phyloP scores from a whole-genome alignment of 2,329 filamentous ascomycete genomes.

The Fusarium humuli region DNA sequence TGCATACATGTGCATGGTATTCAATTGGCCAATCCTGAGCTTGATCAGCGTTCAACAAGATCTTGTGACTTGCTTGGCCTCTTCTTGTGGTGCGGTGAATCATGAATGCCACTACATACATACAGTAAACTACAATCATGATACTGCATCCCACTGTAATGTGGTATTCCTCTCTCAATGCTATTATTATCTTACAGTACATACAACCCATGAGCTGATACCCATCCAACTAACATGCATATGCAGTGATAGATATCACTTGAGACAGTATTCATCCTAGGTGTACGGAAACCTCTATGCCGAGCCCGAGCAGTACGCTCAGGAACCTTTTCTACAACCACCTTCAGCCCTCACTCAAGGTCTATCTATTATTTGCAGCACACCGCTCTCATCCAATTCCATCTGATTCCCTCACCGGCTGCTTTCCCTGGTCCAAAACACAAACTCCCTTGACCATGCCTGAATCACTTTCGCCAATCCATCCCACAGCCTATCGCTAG shows the following conservation, averaged over 20 bases:
- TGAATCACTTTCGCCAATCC: constrained; percentile 12
- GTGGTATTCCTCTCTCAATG: neutral
- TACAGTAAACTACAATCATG: neutral
- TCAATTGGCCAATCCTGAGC: constrained; percentile 40
- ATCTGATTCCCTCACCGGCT: neutral
- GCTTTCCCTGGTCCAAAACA: constrained; percentile 13
- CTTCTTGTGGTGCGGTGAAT: constrained; percentile 32
- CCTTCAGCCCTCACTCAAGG: constrained; percentile 3
- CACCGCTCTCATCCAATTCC: constrained; percentile 21
- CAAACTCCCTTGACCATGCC: constrained; percentile 27
- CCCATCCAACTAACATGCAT: neutral
- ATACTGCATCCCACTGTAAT: neutral
- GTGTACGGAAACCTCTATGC: neutral
- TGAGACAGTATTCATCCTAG: neutral
- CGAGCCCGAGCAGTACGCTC: constrained; percentile 5
- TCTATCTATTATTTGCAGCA: constrained; percentile 20
- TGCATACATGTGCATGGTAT: constrained; percentile 4
- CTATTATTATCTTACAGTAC: constrained; percentile 17
- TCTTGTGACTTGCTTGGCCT: constrained; percentile 19
- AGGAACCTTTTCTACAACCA: constrained; percentile 12
- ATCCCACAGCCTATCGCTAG: constrained; percentile 20
- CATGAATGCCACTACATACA: neutral
- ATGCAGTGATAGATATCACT: constrained; percentile 11
- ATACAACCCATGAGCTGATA: constrained; percentile 15
- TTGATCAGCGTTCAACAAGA: constrained; percentile 35